Conservation (phyloP, 2,329 filamentous ascomycete genomes). For the Fusarium luffae region DNA sequence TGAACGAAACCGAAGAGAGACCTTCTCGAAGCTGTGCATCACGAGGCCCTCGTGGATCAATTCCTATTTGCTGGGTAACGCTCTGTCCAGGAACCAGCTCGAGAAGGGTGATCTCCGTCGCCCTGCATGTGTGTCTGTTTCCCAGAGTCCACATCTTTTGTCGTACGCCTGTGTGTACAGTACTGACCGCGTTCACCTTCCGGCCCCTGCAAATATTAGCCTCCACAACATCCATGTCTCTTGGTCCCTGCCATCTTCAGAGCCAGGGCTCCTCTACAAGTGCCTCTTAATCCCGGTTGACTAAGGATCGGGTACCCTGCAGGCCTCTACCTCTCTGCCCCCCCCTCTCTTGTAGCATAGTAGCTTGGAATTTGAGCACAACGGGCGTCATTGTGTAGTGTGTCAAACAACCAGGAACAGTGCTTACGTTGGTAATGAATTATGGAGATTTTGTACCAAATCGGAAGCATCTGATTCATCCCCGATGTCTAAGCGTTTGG, state of each 20-base stretch:
- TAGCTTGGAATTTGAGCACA: not conserved
- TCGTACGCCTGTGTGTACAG: not conserved
- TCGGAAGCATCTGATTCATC: not conserved
- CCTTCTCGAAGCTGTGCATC: slow-evolving; percentile 4
- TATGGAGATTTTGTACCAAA: not conserved
- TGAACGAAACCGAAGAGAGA: not conserved
- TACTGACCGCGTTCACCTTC: not conserved
- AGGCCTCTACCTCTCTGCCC: not conserved
- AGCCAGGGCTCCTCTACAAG: not conserved
- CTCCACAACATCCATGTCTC: not conserved
- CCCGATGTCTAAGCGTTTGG: not conserved
- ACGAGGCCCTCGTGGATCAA: not conserved
- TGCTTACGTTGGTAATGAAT: not conserved
- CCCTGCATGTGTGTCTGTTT: not conserved
- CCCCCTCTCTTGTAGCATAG: not conserved
- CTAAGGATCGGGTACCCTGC: not conserved
- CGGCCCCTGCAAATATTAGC: not conserved
- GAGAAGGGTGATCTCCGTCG: not conserved
- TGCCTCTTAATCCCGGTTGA: not conserved
- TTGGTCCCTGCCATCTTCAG: not conserved
- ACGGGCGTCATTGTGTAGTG: not conserved
- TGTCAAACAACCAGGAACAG: not conserved
- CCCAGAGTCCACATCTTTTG: not conserved
- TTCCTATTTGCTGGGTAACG: not conserved
- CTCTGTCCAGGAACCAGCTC: not conserved